phyloP scores from a whole-genome alignment of 2,329 filamentous ascomycete species.

The Penicillium sp. region DNA sequence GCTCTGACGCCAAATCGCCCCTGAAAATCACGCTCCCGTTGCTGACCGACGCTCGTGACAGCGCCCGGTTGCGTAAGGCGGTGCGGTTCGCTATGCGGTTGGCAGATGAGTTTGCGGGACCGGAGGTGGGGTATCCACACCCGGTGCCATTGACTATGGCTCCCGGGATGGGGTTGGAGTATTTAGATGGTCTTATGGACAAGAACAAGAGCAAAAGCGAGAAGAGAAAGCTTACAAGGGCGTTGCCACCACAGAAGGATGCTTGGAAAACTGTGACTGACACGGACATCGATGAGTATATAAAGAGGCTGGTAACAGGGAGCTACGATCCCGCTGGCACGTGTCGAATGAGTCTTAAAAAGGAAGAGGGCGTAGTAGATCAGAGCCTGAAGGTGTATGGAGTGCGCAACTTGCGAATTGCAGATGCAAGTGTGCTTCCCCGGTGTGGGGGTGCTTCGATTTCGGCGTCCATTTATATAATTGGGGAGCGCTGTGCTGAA shows the following conservation, averaged over 20 bases:
- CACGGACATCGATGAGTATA: slow-evolving; percentile 1
- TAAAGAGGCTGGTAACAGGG: neutral
- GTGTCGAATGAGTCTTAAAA: slow-evolving; percentile 1
- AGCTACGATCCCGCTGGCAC: slow-evolving; percentile 6
- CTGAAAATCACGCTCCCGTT: neutral
- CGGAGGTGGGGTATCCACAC: neutral
- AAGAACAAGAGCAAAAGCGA: neutral
- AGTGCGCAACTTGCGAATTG: slow-evolving; percentile 3
- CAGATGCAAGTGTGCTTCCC: slow-evolving; percentile 5
- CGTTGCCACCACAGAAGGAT: neutral
- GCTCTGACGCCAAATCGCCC: neutral
- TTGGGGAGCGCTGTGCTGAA: slow-evolving; percentile 4
- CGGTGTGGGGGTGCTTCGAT: neutral
- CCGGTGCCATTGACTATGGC: neutral
- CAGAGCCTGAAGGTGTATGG: slow-evolving; percentile 1
- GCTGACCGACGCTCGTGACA: neutral
- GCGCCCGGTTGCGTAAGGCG: neutral
- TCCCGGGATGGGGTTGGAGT: neutral
- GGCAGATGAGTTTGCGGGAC: slow-evolving; percentile 1
- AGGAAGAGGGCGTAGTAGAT: slow-evolving; percentile 5
- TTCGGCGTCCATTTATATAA: slow-evolving; percentile 3
- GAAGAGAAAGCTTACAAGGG: neutral
- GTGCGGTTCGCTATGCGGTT: slow-evolving; percentile 7
- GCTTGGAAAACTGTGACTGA: slow-evolving; percentile 3
- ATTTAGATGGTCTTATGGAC: neutral